A percentile compares a stretch with the other conserved stretches of the same genome.
Evolutionary conservation across 2,329 filamentous ascomycete genomes (phyloP).

Genomic region (Phyllachora maydis): DNA sequence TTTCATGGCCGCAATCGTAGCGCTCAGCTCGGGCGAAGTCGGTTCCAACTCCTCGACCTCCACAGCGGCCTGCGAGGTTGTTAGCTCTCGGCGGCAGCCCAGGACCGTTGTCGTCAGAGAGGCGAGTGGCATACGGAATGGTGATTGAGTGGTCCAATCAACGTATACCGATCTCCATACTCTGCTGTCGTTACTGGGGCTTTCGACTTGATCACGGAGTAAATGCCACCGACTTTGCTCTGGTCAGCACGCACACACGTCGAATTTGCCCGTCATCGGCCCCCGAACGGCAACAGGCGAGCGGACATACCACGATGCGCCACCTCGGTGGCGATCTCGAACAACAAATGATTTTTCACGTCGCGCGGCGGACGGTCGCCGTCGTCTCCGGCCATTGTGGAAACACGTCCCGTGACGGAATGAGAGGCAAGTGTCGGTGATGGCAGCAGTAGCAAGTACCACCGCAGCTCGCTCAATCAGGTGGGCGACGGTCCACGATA

Average conservation of each 20-base stretch:
- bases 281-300: no score
- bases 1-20: constrained; percentile 81
- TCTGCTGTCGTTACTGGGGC: constrained; percentile 93
- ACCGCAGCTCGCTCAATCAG: no score
- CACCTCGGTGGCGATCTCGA: constrained; percentile 92
- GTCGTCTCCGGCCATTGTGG: no score
- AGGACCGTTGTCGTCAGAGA: no score
- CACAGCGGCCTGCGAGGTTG: constrained; percentile 54
- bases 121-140: constrained; percentile 44
- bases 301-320: constrained; percentile 64
- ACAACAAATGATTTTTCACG: constrained; percentile 88
- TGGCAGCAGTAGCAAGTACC: no score
- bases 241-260: constrained; percentile 1
- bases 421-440: no score
- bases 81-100: constrained; percentile 2
- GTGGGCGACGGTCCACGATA: no score
- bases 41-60: constrained; percentile 91
- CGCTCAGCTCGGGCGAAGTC: constrained; percentile 54
- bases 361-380: constrained; percentile 33
- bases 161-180: constrained; percentile 92
- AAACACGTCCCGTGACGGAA: no score
- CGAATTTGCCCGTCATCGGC: no score
- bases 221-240: constrained; percentile 98
- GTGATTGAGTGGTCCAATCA: constrained; percentile 86
- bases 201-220: constrained; percentile 98